phyloP scores from a whole-genome alignment of 441 rosid species.

The Adansonia rubrostipa region DNA sequence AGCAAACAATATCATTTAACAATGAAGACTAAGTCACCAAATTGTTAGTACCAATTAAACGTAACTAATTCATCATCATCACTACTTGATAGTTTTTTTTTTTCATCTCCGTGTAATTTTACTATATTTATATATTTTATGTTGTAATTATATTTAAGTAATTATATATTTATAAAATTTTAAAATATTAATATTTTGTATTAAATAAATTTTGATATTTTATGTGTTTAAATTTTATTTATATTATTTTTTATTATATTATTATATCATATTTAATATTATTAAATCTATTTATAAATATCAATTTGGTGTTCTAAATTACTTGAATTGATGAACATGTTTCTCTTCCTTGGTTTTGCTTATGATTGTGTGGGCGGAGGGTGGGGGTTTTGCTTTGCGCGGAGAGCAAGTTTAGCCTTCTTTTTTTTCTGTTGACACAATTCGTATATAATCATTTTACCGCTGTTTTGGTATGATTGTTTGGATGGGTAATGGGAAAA shows the following conservation, averaged over 20 bases:
- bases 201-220: background rate
- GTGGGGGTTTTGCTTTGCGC: conserved; percentile 26
- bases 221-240: too few species aligned
- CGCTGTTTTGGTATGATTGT: too few species aligned
- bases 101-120: background rate
- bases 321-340: background rate
- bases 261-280: too few species aligned
- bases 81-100: background rate
- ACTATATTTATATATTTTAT: too few species aligned
- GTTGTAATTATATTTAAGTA: too few species aligned
- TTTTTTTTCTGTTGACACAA: background rate
- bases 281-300: too few species aligned
- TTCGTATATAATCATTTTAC: too few species aligned
- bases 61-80: background rate
- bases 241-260: too few species aligned
- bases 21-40: background rate
- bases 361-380: background rate
- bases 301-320: background rate
- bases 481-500: too few species aligned
- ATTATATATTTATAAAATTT: too few species aligned
- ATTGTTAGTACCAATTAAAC: background rate
- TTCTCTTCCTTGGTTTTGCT: background rate
- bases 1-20: background rate
- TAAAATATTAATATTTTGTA: too few species aligned
- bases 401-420: conserved; percentile 3